Conservation (phyloP, 179 eudicot species). For the Corrigiola litoralis region DNA sequence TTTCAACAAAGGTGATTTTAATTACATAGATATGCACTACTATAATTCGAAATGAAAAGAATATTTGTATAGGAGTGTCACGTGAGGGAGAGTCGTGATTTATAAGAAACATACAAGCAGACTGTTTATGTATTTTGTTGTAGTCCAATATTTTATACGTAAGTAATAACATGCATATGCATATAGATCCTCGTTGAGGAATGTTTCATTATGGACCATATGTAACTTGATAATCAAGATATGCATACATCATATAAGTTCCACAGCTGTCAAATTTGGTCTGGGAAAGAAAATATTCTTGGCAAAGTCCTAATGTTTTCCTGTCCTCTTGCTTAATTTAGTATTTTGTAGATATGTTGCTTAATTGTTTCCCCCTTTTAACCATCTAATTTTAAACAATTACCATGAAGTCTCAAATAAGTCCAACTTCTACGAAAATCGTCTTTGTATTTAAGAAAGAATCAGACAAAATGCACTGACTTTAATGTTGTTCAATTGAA, state of each 20-base stretch:
- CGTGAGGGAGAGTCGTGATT: constrained; percentile 28
- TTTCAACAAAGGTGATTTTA: constrained; percentile 13
- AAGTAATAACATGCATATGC: background rate
- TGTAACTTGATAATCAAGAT: constrained; percentile 9
- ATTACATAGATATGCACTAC: too few relatives aligned
- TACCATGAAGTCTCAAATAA: too few relatives aligned
- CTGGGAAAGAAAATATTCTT: constrained; percentile 7
- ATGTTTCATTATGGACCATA: constrained; percentile 14
- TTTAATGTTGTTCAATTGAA: background rate
- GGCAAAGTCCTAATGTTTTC: background rate
- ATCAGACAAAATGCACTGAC: background rate
- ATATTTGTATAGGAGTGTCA: background rate
- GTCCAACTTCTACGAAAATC: too few relatives aligned
- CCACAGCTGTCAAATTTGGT: constrained; percentile 1
- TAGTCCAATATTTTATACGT: background rate
- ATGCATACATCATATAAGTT: background rate
- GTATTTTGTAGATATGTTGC: background rate
- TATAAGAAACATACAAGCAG: constrained; percentile 20
- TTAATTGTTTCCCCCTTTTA: too few relatives aligned
- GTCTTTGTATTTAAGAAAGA: background rate
- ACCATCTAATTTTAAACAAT: too few relatives aligned
- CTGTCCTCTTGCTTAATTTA: background rate
- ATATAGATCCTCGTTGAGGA: background rate
- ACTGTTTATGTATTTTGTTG: constrained; percentile 2
- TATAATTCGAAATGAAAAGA: background rate